phyloP scores from a whole-genome alignment of 2,329 filamentous ascomycete genomes.

The Ceratocystis variospora region DNA sequence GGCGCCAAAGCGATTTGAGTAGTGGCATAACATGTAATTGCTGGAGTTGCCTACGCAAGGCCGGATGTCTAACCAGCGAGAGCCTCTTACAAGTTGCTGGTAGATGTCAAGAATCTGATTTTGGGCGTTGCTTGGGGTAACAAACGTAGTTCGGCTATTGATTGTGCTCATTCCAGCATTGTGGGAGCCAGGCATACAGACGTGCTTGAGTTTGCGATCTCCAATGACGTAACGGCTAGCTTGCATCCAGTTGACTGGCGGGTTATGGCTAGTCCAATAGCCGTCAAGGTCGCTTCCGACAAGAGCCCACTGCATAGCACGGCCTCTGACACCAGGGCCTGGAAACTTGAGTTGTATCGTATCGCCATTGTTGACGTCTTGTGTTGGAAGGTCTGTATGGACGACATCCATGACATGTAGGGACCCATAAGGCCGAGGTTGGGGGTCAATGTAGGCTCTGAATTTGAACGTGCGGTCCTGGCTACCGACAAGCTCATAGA shows the following conservation, averaged over 20 bases:
- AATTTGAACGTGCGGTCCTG: slow-evolving; percentile 10
- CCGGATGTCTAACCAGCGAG: slow-evolving; percentile 34
- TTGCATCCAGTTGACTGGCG: slow-evolving; percentile 22
- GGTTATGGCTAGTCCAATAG: slow-evolving; percentile 14
- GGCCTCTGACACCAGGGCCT: slow-evolving; percentile 10
- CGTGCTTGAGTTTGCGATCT: slow-evolving; percentile 29
- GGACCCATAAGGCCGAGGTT: slow-evolving; percentile 3
- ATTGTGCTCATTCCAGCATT: slow-evolving; percentile 33
- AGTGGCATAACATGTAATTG: slow-evolving; percentile 12
- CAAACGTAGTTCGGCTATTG: slow-evolving; percentile 22
- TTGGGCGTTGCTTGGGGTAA: slow-evolving; percentile 26
- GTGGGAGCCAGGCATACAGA: slow-evolving; percentile 34
- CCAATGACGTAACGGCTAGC: slow-evolving; percentile 22
- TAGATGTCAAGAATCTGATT: slow-evolving; percentile 32
- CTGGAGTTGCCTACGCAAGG: slow-evolving; percentile 14
- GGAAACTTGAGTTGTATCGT: slow-evolving; percentile 8
- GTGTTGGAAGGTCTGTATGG: slow-evolving; percentile 6
- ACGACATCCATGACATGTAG: slow-evolving; percentile 13
- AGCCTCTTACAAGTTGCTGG: slow-evolving; percentile 31
- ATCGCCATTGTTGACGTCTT: slow-evolving; percentile 6
- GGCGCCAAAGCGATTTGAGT: slow-evolving; percentile 7
- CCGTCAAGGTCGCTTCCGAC: slow-evolving; percentile 11
- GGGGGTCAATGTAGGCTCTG: slow-evolving; percentile 10
- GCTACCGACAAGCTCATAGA: slow-evolving; percentile 10
- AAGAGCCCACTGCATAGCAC: slow-evolving; percentile 12